Evolutionary conservation across 306 rosid species (phyloP).

Genomic region (Lathyrus oleraceus): DNA sequence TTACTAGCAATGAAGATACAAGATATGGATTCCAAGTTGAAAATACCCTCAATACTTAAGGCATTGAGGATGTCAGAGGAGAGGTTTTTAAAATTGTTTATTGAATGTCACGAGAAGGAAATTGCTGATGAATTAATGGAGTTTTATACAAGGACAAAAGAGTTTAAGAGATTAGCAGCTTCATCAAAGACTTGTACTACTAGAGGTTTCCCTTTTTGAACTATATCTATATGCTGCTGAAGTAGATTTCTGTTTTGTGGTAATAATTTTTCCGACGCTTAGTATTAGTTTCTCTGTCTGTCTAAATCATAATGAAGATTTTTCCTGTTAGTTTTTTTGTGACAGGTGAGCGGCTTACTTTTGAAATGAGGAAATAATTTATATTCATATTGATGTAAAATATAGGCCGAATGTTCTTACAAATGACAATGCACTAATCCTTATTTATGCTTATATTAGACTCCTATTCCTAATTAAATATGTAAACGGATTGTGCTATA

Average conservation of each 20-base stretch:
- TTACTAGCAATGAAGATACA: slow-evolving; percentile 54
- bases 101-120: slow-evolving; percentile 50
- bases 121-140: slow-evolving; percentile 61
- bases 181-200: slow-evolving; percentile 45
- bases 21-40: slow-evolving; percentile 51
- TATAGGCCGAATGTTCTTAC: background rate
- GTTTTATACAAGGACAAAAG: slow-evolving; percentile 58
- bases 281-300: background rate
- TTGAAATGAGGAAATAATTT: background rate
- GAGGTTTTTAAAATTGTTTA: slow-evolving; percentile 54
- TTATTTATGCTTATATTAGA: background rate
- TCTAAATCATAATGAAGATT: slow-evolving; percentile 2
- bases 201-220: slow-evolving; percentile 74
- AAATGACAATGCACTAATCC: background rate
- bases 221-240: slow-evolving; percentile 27
- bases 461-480: background rate
- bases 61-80: slow-evolving; percentile 71
- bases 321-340: slow-evolving; percentile 6
- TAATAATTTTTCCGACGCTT: slow-evolving; percentile 13
- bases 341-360: slow-evolving; percentile 3
- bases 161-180: slow-evolving; percentile 63
- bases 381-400: background rate
- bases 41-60: slow-evolving; percentile 33
- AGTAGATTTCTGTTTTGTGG: slow-evolving; percentile 21
- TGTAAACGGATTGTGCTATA: too few species aligned